Evolutionary conservation across 768 basidiomycete species (phyloP).

Genomic region (Lactarius hatsudake): DNA sequence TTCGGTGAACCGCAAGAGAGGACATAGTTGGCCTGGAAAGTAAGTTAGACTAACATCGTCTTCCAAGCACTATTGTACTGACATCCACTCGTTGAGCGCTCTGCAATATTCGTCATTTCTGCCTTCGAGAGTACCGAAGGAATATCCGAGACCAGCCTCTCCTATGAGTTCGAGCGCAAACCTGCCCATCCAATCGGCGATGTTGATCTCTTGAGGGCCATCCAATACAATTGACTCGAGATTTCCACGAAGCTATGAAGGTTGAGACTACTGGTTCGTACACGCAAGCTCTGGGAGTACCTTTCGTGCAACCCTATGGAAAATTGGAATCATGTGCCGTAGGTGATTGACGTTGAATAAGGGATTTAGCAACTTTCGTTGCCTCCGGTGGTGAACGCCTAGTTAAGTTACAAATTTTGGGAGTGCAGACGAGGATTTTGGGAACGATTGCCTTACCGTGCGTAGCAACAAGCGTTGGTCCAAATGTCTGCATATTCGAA

Average conservation of each 20-base stretch:
- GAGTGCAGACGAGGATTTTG: not conserved
- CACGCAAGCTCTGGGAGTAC: slow-evolving; percentile 26
- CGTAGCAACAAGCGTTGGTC: slow-evolving; percentile 16
- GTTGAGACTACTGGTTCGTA: slow-evolving; percentile 40
- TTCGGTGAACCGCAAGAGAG: slow-evolving; percentile 15
- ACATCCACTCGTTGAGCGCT: slow-evolving; percentile 30
- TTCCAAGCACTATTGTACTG: not conserved
- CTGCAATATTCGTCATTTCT: slow-evolving; percentile 26
- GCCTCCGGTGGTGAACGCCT: slow-evolving; percentile 28
- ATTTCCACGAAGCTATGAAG: slow-evolving; percentile 35
- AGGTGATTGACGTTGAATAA: slow-evolving; percentile 22
- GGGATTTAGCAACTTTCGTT: slow-evolving; percentile 1
- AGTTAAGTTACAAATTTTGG: not conserved
- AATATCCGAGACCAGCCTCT: slow-evolving; percentile 11
- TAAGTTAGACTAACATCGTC: not conserved
- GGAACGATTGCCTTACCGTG: not conserved
- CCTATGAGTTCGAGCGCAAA: slow-evolving; percentile 22
- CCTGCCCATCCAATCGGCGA: slow-evolving; percentile 7
- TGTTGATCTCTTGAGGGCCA: slow-evolving; percentile 35
- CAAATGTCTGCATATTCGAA: slow-evolving; percentile 1
- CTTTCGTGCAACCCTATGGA: slow-evolving; percentile 22
- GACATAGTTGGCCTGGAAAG: slow-evolving; percentile 13
- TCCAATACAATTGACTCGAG: slow-evolving; percentile 30
- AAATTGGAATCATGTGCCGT: slow-evolving; percentile 26
- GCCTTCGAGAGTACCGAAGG: slow-evolving; percentile 4